Evolutionary conservation across 805 yeast species (phyloP), one percentile per base, ranked within the genome.

Genomic region (Sugiyamaella marilandica): DNA sequence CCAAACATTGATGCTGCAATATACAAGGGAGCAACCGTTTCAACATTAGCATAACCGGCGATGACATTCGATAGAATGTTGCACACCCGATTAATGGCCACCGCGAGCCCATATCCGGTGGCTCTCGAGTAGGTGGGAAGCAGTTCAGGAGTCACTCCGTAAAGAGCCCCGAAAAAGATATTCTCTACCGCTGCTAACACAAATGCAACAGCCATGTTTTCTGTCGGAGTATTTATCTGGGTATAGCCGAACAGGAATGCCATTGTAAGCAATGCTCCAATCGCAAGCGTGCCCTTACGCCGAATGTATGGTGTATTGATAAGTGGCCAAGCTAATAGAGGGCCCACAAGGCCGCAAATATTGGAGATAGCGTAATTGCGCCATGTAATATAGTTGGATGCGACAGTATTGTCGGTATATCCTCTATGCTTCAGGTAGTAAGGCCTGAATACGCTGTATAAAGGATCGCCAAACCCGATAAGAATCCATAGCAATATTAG

Each of bases 161-260:
- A 76, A 31, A 76, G 64, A 5, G 75, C 77, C 0, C 77, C 79
- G 57, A 71, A 74, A 49, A 59, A 60, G 26, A 63, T 60, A 52
- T 58, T 61, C 36, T 51, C 54, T 21, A 57, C 61, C 3, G 57
- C 55, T 31, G 50, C 50, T 26, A 59, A 58, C 31, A 74, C 73
- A 10, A 74, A 68, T 14, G 72, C 64, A 32, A 74, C 64, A 10
- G 72, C 78, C 50, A 81, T 78, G 59, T 79, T 80, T 70, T 77
- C 80, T 5, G 75, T 69, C 45, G 79, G 70, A 0, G 82, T 74
- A 63, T 77, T 75, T 10, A 82, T 83, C 2, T 83, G 78, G 11
- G 87, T 83, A 57, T 83, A 82, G 45, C 82, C 82, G 60, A 82
- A 82, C 53, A 83, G 64, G 45, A 83, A 73, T 1, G 80, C 78